Evolutionary conservation across 306 rosid genomes (phyloP).

Genomic region (Vigna reflexopilosa): DNA sequence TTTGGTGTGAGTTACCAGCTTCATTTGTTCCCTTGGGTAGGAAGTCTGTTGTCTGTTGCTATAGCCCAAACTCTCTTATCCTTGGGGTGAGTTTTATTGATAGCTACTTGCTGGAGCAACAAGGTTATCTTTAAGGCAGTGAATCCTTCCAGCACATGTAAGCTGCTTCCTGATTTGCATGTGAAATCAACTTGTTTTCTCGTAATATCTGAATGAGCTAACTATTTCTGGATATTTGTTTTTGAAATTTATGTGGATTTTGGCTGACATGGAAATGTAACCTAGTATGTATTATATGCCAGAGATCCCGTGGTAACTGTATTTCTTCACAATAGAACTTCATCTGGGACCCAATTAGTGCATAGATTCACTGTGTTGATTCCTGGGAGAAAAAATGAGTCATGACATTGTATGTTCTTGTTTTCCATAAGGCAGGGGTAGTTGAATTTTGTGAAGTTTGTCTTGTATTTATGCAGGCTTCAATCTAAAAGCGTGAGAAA

Average conservation of each 20-base stretch:
- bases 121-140: slow-evolving; percentile 52
- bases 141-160: slow-evolving; percentile 60
- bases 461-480: slow-evolving; percentile 48
- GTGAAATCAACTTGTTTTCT: slow-evolving; percentile 19
- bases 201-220: slow-evolving; percentile 15
- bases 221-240: too few relatives aligned
- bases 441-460: slow-evolving; percentile 21
- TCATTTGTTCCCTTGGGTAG: too few relatives aligned
- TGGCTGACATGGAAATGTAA: background rate
- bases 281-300: background rate
- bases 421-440: background rate
- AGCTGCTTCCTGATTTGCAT: background rate
- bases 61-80: too few relatives aligned
- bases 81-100: slow-evolving; percentile 42
- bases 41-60: too few relatives aligned
- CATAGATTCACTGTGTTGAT: background rate
- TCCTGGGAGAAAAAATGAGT: background rate
- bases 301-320: background rate
- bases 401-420: slow-evolving; percentile 21
- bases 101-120: slow-evolving; percentile 87
- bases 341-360: background rate
- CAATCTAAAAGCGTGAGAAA: slow-evolving; percentile 53
- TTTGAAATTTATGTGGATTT: too few relatives aligned
- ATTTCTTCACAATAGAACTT: background rate
- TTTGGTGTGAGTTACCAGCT: too few relatives aligned